Base-by-base conservation (phyloP, 164 flowering plant species). In the Chloranthus sessilifolius region DNA sequence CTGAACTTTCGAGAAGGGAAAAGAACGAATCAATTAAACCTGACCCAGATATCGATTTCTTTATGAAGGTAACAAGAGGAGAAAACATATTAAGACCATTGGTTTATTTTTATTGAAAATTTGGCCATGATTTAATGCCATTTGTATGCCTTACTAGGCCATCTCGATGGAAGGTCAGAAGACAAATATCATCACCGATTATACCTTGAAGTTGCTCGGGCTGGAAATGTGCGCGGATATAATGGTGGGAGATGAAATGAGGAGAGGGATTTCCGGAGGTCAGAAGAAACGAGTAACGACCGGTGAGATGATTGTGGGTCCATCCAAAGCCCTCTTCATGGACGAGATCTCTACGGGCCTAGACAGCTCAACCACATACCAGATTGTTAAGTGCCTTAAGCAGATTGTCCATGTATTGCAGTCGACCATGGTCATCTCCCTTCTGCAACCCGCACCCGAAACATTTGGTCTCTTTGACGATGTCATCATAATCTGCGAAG, bases 381-480 rank as follows among this genome's bases (percentile, higher is more conserved):
- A 69, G 29, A 66, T 75, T 25, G 65, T 73, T 48, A 64, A 68
- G 27, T 55, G 61, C 20, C 52, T 74, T 24, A 61, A 51, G 31
- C 59, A 74, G 10, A 39, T 50, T 25, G 42, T 74, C n/a, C 72
- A 70, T 36, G 54, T 67, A 29, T 58, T 67, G 10, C 44, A 57
- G 8, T 43, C 61, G 12, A 69, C 77, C 36, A 58, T 59, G n/a
- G 41, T 73, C 36, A 61, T 73, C 27, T 64, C 74, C 3, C 72
- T 74, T 38, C 76, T 77, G 28, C 81, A 77, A 50, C 78, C 81
- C 1, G 64, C 78, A 28, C 78, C 81, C 12, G 81, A 74, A 45
- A 68, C 81, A 20, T 76, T 59, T 41, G 57, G 61, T 16, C 66
- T 76, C 26, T 76, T 76, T 38, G 76, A 77, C 37, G 78, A 77